These are phyloP conservation scores for Hyaloraphidium curvatum DNA, from an alignment of 192 early-diverging fungal species.

Conservation along the genomic window DNA sequence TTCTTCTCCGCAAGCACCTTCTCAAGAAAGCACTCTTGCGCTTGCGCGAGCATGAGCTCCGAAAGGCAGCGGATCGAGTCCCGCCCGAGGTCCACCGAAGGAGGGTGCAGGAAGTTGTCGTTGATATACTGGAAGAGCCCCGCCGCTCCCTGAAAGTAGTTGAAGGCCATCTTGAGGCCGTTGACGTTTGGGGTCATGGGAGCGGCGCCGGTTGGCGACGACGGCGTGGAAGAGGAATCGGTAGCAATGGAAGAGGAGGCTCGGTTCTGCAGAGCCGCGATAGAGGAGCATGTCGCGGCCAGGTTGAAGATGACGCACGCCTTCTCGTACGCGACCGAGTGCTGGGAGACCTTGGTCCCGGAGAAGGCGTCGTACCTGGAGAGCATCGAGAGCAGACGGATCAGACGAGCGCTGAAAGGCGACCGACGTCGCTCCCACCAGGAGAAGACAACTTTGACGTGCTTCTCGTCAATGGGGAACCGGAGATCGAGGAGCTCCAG, in stretches of 20 bases:
- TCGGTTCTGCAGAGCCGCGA: constrained; percentile 15
- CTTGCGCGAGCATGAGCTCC: constrained; percentile 80
- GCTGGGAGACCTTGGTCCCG: constrained; percentile 53
- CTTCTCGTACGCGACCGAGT: constrained; percentile 92
- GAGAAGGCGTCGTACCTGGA: constrained; percentile 65
- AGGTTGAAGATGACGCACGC: constrained; percentile 90
- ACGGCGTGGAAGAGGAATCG: not conserved
- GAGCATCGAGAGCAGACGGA: constrained; percentile 16
- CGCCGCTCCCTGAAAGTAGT: constrained; percentile 87
- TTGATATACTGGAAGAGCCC: constrained; percentile 87
- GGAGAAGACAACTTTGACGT: constrained; percentile 71
- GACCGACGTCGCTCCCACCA: constrained; percentile 37
- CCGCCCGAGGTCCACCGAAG: constrained; percentile 72
- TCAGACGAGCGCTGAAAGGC: not conserved
- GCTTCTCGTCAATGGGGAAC: constrained; percentile 82
- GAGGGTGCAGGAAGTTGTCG: constrained; percentile 95
- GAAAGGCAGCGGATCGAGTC: constrained; percentile 72
- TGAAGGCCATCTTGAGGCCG: constrained; percentile 66
- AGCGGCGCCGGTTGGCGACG: constrained; percentile 20
- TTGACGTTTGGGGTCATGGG: too few relatives aligned
- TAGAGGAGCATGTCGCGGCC: constrained; percentile 49
- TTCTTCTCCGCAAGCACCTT: constrained; percentile 75
- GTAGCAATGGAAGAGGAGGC: not conserved
- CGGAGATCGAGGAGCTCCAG: constrained; percentile 82
- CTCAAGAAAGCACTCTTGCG: constrained; percentile 82